phyloP scores from a whole-genome alignment of 2,329 filamentous ascomycete species.

The Fusarium sp. region DNA sequence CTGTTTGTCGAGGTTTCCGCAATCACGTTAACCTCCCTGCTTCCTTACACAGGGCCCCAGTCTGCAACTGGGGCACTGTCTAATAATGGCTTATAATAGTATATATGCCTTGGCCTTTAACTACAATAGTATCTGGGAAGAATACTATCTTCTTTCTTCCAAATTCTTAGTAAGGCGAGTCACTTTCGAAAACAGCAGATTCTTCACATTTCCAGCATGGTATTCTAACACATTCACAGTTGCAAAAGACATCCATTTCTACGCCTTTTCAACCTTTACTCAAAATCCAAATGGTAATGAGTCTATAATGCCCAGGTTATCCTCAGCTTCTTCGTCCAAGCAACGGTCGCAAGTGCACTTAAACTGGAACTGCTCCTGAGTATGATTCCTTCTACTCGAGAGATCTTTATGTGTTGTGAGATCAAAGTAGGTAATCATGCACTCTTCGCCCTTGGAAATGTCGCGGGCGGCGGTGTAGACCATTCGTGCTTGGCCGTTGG shows the following conservation, averaged over 20 bases:
- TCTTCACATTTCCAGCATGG: too few relatives aligned
- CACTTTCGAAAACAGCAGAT: too few relatives aligned
- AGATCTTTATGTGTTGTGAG: slow-evolving; percentile 35
- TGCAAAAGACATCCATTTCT: background rate
- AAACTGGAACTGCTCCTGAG: slow-evolving; percentile 46
- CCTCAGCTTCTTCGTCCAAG: slow-evolving; percentile 41
- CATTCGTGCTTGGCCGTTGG: slow-evolving; percentile 45
- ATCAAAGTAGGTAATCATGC: slow-evolving; percentile 51
- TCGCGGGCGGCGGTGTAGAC: slow-evolving; percentile 48
- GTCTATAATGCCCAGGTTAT: slow-evolving; percentile 42
- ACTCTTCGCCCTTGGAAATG: slow-evolving; percentile 46
- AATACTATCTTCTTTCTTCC: too few relatives aligned
- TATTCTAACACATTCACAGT: too few relatives aligned
- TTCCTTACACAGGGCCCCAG: too few relatives aligned
- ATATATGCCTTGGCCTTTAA: too few relatives aligned
- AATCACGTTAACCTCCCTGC: too few relatives aligned
- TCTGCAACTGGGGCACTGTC: too few relatives aligned
- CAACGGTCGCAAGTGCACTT: slow-evolving; percentile 48
- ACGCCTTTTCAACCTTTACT: background rate
- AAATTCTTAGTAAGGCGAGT: too few relatives aligned
- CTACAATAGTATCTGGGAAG: too few relatives aligned
- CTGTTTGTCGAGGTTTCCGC: too few relatives aligned
- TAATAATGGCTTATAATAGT: too few relatives aligned
- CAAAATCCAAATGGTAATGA: slow-evolving; percentile 41
- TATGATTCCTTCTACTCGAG: slow-evolving; percentile 32